phyloP scores from a whole-genome alignment of 148 eudicot species.

The Limonium bicolor region DNA sequence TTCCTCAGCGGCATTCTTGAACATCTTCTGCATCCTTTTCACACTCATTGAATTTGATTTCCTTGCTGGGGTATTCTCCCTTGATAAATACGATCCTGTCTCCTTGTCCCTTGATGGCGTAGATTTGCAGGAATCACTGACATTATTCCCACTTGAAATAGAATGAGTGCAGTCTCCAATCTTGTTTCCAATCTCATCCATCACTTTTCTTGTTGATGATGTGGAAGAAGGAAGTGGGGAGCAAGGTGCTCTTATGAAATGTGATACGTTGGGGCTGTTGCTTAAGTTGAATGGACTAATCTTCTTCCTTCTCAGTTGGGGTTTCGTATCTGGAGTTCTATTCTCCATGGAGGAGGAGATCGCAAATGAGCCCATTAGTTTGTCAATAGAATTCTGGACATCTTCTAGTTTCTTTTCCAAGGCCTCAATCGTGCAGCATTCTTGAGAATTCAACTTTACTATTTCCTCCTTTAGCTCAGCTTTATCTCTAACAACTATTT shows the following conservation, averaged over 20 bases:
- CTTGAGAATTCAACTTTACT: constrained; percentile 52
- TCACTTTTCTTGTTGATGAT: constrained; percentile 28
- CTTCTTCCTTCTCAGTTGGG: constrained; percentile 52
- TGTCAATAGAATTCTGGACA: constrained; percentile 70
- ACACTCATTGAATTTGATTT: constrained; percentile 50
- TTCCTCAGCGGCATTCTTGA: constrained; percentile 85
- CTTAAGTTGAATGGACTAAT: constrained; percentile 36
- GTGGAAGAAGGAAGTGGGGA: constrained; percentile 52
- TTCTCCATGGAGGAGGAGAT: constrained; percentile 37
- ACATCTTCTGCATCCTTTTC: constrained; percentile 79
- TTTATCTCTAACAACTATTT: constrained; percentile 33
- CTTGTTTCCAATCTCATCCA: constrained; percentile 65
- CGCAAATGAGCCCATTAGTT: constrained; percentile 40
- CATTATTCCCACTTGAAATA: constrained; percentile 14
- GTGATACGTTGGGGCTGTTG: constrained; percentile 55
- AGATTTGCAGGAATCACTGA: constrained; percentile 15
- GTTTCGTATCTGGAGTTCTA: constrained; percentile 35
- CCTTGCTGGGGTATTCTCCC: constrained; percentile 38
- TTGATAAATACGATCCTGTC: constrained; percentile 25
- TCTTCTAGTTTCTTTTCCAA: constrained; percentile 87
- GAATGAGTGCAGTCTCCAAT: constrained; percentile 21
- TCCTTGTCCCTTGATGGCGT: constrained; percentile 22
- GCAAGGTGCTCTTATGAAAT: constrained; percentile 70
- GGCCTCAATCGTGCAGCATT: constrained; percentile 37
- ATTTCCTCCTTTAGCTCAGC: constrained; percentile 76